Base-by-base conservation (phyloP, 192 early-diverging fungal genomes). In the Coemansia interrupta region DNA sequence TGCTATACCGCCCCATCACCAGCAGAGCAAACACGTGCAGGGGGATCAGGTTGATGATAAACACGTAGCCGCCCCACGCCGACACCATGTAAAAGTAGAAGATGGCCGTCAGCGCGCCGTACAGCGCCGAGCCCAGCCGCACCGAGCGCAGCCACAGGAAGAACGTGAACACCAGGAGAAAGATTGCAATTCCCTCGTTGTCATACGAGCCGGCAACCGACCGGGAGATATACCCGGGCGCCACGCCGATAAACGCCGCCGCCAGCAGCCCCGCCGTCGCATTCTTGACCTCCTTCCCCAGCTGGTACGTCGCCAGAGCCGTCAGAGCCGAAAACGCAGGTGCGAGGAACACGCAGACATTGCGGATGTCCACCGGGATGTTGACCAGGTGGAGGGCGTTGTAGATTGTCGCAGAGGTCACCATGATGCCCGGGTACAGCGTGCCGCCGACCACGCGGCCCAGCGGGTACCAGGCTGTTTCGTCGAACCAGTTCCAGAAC, bases 21-120 rank as follows among this genome's bases (percentile, higher is more conserved):
- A 97, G 80, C 56, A 99, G 71, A 5, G 85, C 91, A 82, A 97
- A 94, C 22, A 83, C 97, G 66, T 99, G 97, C 36, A 99, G 82
- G 26, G 97, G 97, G 30, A 99, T 88, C 66, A 99, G 64, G 75
- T 99, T 99, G 74, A 93, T 99, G 61, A 99, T 98, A 65, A 99
- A 99, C 44, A 96, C 96, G 68, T 99, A 99, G 45, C 97, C 97
- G 76, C 97, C 97, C 97, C 97, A 99, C 12, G 96, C 90, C 12
- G 94, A 87, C 2, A 99, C 97, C 97, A 99, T 99, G 84, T 97
- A 99, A 70, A 98, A 99, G 82, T 99, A 99, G 61, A 91, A 93
- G 30, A 95, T 68, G 1, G 94, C 97, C 0, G 94, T 80, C 58
- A 88, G 69, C 38, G 90, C 86, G 24, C 84, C 95, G 65, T 89